Percentiles rank a stretch among this genome's conserved stretches.
Evolutionary conservation across 176 grass and related monocot species (phyloP).

Genomic region (Bromus sterilis): DNA sequence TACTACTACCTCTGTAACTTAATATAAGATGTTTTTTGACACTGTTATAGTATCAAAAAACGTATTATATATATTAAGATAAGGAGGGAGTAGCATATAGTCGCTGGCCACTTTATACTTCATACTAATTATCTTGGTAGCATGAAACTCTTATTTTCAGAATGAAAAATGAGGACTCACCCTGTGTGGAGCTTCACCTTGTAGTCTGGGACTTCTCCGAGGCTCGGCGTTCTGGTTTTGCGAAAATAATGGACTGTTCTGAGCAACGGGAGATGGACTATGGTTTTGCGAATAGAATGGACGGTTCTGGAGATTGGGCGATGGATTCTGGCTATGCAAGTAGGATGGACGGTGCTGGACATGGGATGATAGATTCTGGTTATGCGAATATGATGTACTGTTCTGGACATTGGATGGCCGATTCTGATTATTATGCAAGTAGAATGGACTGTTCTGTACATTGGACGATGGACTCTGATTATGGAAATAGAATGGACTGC

Average conservation of each 20-base stretch:
- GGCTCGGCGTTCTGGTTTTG: slow-evolving; percentile 1
- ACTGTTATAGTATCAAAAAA: too few relatives aligned
- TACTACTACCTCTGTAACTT: too few relatives aligned
- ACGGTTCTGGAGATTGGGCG: background rate
- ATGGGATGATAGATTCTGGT: background rate
- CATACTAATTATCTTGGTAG: background rate
- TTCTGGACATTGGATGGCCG: background rate
- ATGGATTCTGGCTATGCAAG: background rate
- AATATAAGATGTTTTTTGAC: too few relatives aligned
- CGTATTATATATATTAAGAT: too few relatives aligned
- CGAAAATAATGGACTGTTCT: background rate
- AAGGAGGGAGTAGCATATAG: too few relatives aligned
- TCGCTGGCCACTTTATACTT: background rate
- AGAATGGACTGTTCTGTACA: background rate
- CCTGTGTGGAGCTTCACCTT: slow-evolving; percentile 31
- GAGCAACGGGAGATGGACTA: background rate
- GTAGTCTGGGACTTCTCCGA: slow-evolving; percentile 32
- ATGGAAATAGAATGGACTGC: background rate
- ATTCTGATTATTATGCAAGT: background rate
- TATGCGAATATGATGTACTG: background rate
- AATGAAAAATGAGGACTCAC: slow-evolving; percentile 15
- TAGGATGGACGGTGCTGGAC: background rate
- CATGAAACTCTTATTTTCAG: background rate
- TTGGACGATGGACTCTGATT: background rate
- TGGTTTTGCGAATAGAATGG: background rate